phyloP scores from a whole-genome alignment of 208 protist genomes.

The Trypanosoma melophagium region DNA sequence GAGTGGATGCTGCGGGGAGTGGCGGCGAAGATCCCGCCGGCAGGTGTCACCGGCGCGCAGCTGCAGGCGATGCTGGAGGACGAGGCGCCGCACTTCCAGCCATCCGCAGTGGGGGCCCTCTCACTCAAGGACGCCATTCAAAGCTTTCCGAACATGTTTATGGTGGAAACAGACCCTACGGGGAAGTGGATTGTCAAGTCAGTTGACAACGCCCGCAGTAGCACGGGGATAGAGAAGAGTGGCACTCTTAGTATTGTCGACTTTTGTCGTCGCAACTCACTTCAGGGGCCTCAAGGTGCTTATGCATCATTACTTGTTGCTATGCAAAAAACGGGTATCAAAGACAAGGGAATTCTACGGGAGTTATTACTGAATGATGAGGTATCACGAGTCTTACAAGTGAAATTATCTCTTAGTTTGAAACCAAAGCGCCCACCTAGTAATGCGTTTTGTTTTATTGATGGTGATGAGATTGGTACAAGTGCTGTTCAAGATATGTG shows the following conservation, averaged over 20 bases:
- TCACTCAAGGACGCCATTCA: constrained; percentile 61
- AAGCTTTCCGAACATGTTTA: constrained; percentile 42
- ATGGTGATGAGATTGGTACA: constrained; percentile 63
- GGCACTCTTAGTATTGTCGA: constrained; percentile 18
- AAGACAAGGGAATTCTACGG: constrained; percentile 33
- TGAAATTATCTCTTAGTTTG: constrained; percentile 44
- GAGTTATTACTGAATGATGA: constrained; percentile 29
- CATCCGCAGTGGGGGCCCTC: constrained; percentile 35
- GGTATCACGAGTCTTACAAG: constrained; percentile 33
- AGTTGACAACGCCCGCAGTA: neutral
- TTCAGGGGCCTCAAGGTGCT: constrained; percentile 16
- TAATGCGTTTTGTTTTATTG: constrained; percentile 62
- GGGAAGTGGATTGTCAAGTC: constrained; percentile 44
- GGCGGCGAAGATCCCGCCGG: constrained; percentile 38
- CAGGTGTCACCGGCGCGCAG: constrained; percentile 46
- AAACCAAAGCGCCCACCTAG: constrained; percentile 42
- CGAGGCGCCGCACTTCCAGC: constrained; percentile 53
- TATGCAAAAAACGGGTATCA: constrained; percentile 32
- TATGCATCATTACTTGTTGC: constrained; percentile 44
- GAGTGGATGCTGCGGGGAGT: constrained; percentile 37
- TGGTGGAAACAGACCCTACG: constrained; percentile 27
- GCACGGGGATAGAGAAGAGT: neutral
- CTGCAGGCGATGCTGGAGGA: constrained; percentile 64
- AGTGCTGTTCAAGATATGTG: constrained; percentile 64
- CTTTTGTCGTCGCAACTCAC: constrained; percentile 14